These are phyloP conservation scores for Pseudogymnoascus sp. DNA, from an alignment of 2,329 filamentous ascomycete species.

Conservation along the genomic window DNA sequence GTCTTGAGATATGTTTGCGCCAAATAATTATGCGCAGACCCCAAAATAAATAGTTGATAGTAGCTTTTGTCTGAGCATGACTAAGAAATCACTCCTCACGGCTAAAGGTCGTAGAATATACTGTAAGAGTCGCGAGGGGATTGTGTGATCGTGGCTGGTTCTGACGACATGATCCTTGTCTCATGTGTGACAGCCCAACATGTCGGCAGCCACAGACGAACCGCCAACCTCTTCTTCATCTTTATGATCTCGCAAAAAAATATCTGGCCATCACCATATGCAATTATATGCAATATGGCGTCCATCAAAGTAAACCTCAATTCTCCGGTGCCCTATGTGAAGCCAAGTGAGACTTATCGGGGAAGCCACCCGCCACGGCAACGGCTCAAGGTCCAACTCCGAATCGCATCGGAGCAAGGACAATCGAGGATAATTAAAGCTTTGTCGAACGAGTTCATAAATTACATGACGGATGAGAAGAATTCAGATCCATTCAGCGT, in stretches of 20 bases:
- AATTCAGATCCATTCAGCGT: slow-evolving; percentile 31
- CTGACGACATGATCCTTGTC: slow-evolving; percentile 2
- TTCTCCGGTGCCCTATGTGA: background rate
- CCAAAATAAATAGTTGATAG: background rate
- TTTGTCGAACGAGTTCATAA: slow-evolving; percentile 32
- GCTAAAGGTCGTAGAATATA: background rate
- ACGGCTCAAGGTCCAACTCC: slow-evolving; percentile 15
- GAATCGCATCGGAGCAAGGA: slow-evolving; percentile 29
- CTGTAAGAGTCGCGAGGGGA: background rate
- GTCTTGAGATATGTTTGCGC: background rate
- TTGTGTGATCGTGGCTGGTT: slow-evolving; percentile 1
- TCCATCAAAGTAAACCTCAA: slow-evolving; percentile 4
- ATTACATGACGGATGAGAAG: slow-evolving; percentile 22
- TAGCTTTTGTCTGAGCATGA: background rate
- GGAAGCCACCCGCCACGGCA: background rate
- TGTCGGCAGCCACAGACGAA: background rate
- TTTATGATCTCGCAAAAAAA: background rate
- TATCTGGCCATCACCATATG: background rate
- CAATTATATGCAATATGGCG: slow-evolving; percentile 4
- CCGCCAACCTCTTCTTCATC: background rate
- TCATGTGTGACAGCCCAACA: slow-evolving; percentile 1
- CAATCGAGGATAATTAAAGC: slow-evolving; percentile 28
- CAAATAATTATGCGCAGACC: background rate
- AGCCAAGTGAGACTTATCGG: background rate
- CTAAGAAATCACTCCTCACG: background rate